Conservation (phyloP, 2,329 filamentous ascomycete species). For the Aspergillus alliaceus region DNA sequence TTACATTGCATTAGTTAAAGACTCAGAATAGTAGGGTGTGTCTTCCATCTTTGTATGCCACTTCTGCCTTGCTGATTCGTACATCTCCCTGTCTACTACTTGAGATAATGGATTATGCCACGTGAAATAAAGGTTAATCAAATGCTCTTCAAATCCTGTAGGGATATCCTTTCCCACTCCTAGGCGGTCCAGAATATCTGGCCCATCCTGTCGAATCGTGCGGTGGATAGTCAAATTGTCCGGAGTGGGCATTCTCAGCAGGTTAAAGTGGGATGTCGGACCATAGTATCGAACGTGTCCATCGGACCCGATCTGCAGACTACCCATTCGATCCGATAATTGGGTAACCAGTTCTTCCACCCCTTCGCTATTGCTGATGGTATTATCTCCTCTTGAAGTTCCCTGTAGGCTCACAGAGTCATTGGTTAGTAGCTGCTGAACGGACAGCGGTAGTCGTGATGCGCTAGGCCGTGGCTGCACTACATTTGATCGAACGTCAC, state of each 20-base stretch:
- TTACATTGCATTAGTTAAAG: constrained; percentile 27
- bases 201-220: not conserved
- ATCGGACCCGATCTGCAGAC: not conserved
- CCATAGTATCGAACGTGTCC: not conserved
- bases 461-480: not conserved
- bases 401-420: not conserved
- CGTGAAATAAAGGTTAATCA: constrained; percentile 40
- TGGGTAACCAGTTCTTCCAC: not conserved
- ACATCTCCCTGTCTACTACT: constrained; percentile 34
- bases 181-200: constrained; percentile 18
- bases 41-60: constrained; percentile 14
- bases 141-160: constrained; percentile 32
- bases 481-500: not conserved
- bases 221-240: not conserved
- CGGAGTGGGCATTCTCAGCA: not conserved
- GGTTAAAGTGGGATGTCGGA: not conserved
- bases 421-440: not conserved
- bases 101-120: constrained; percentile 43
- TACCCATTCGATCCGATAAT: not conserved
- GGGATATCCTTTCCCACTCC: constrained; percentile 28
- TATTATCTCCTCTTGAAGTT: not conserved
- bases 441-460: not conserved
- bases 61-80: constrained; percentile 17
- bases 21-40: constrained; percentile 25
- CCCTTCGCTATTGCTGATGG: not conserved